Conservation (phyloP, 2,329 filamentous ascomycete species). For the Leptographium lundbergii region DNA sequence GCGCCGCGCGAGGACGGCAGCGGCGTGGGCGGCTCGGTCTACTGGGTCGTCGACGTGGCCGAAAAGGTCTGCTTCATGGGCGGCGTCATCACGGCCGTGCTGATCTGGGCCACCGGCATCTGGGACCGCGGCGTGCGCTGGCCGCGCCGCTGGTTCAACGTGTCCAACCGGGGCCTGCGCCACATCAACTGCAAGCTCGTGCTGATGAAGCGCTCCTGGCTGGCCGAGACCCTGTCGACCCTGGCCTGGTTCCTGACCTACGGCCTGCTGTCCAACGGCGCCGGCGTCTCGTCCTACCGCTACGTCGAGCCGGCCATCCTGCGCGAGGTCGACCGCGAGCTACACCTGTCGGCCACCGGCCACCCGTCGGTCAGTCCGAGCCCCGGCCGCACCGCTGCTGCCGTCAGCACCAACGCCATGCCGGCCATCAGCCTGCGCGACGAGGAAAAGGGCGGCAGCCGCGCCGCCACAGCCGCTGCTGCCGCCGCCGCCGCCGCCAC, state of each 20-base stretch:
- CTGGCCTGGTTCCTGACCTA: constrained; percentile 69
- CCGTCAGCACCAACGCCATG: background rate
- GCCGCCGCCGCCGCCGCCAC: background rate
- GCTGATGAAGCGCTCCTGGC: constrained; percentile 70
- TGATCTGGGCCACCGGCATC: constrained; percentile 91
- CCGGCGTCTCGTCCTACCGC: constrained; percentile 55
- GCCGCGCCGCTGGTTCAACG: constrained; percentile 81
- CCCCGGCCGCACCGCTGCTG: background rate
- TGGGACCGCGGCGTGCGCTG: constrained; percentile 93
- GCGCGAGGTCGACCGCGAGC: constrained; percentile 46
- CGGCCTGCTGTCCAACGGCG: constrained; percentile 54
- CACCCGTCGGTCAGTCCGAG: constrained; percentile 21
- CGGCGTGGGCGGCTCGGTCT: constrained; percentile 83
- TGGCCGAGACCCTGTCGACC: constrained; percentile 62
- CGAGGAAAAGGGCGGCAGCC: constrained; percentile 8
- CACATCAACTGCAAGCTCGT: constrained; percentile 96
- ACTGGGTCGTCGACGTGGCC: constrained; percentile 85
- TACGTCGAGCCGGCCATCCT: constrained; percentile 56
- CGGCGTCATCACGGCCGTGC: constrained; percentile 70
- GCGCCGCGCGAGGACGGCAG: constrained; percentile 91
- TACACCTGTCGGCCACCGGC: constrained; percentile 31
- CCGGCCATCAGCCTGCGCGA: background rate
- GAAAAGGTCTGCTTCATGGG: constrained; percentile 89
- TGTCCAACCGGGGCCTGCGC: constrained; percentile 79
- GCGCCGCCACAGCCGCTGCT: background rate